Evolutionary conservation across 2,329 filamentous ascomycete genomes (phyloP), one percentile per base, ranked within the genome.

Genomic region (Zasmidium citrigriseum): DNA sequence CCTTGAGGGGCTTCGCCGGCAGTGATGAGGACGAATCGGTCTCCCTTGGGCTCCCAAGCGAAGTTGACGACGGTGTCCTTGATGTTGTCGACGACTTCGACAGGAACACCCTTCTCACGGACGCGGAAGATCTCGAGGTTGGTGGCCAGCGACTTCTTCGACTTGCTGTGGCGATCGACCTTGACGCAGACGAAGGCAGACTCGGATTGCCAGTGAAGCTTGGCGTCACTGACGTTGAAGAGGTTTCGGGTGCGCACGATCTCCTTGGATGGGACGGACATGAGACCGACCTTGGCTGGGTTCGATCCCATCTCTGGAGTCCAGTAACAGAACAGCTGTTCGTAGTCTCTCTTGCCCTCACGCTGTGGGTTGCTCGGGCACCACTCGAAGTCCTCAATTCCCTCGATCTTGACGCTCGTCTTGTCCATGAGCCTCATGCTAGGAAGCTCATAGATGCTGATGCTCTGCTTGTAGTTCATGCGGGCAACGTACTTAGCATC

Each of bases 21-120:
- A 34, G 93, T 97, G 79, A 99, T 99, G 72, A 97, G 88, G 65
- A 97, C 92, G 75, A 99, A 99, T 41, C 95, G 89, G 76, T 96
- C 93, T 62, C 95, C 95, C 81, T 97, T 97, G 63, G 95, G 95
- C 74, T 99, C 95, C 95, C 95, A 99, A 10, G 95, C 92, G 73
- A 99, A 99, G 82, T 99, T 99, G 80, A 99, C 96, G 68, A 99
- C 95, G 1, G 93, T 96, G 72, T 98, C 95, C 80, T 98, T 98
- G 78, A 99, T 90, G 54, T 89, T 92, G 77, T 99, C 95, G 52
- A 99, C 92, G 57, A 98, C 95, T 77, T 99, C 95, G 55, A 99
- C 93, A 1, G 95, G 95, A 1, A 99, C 95, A 67, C 95, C 93
- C 85, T 99, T 99, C 78, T 99, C 95, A 75, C 86, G 88, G 68